phyloP scores from a whole-genome alignment of 768 basidiomycete species.

The Scleroderma citrinum region DNA sequence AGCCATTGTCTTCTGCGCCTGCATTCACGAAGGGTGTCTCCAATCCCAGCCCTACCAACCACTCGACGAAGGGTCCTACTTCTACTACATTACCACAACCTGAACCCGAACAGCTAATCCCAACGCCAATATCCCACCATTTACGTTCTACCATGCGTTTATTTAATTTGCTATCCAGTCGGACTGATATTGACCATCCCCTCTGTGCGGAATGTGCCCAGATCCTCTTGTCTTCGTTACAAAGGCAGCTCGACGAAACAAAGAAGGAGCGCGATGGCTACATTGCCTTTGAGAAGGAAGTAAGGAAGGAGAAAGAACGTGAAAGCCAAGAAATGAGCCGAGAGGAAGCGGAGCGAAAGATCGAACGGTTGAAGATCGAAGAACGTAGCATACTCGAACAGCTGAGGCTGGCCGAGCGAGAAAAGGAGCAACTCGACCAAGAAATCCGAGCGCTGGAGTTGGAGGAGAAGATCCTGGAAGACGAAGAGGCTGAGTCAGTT shows the following conservation, averaged over 20 bases:
- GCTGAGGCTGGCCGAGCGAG: conserved; percentile 68
- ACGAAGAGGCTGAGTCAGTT: conserved; percentile 79
- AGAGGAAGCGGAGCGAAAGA: conserved; percentile 67
- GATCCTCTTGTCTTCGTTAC: conserved; percentile 66
- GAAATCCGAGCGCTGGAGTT: conserved; percentile 65
- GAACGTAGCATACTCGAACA: conserved; percentile 68
- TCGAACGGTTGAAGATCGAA: conserved; percentile 65
- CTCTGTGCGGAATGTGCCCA: conserved; percentile 94
- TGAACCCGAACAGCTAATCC: conserved; percentile 51
- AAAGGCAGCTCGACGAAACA: conserved; percentile 81
- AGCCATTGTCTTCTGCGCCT: conserved; percentile 18
- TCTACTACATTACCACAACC: conserved; percentile 30
- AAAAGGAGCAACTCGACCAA: conserved; percentile 67
- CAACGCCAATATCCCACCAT: conserved; percentile 73
- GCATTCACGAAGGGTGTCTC: conserved; percentile 39
- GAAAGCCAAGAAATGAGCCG: conserved; percentile 54
- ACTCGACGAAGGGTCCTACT: conserved; percentile 18
- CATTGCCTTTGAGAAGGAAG: conserved; percentile 86
- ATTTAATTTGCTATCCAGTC: conserved; percentile 70
- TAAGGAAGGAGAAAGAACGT: conserved; percentile 74
- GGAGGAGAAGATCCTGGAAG: conserved; percentile 74
- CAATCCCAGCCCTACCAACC: conserved; percentile 32
- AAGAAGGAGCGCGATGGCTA: conserved; percentile 91
- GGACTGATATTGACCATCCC: conserved; percentile 85
- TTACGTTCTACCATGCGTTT: conserved; percentile 69